These are phyloP conservation scores for Isabelozyma pseudorhagii DNA, from an alignment of 805 yeast species.

Conservation along the genomic window DNA sequence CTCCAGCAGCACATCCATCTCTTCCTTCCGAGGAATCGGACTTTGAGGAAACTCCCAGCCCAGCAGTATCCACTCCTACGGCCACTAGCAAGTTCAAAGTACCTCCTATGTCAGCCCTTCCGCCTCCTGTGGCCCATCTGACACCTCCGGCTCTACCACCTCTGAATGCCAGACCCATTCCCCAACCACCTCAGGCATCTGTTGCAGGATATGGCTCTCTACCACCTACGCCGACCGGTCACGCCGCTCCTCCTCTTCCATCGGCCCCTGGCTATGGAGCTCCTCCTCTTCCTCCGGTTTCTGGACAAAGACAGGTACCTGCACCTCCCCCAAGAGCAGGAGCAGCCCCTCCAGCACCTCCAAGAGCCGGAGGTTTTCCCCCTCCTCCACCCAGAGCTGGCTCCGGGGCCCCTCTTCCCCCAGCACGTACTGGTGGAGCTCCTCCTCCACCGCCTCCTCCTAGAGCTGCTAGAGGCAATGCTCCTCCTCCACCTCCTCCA, in stretches of 20 bases:
- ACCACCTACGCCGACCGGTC: conserved; percentile 4
- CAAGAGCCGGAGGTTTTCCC: conserved; percentile 14
- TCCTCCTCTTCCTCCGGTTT: conserved; percentile 22
- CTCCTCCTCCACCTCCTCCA: conserved; percentile 32
- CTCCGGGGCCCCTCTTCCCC: conserved; percentile 11
- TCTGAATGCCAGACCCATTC: background rate
- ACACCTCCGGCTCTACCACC: conserved; percentile 17
- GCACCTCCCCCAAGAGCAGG: conserved; percentile 18
- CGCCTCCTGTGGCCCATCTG: conserved; percentile 25
- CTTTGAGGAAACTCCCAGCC: background rate
- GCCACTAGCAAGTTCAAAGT: conserved; percentile 25
- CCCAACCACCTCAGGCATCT: background rate
- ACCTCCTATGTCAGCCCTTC: conserved; percentile 31
- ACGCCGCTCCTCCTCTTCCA: conserved; percentile 9
- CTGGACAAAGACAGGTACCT: conserved; percentile 12
- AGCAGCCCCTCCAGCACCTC: conserved; percentile 16
- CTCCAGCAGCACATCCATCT: conserved; percentile 5
- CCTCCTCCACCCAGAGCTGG: conserved; percentile 21
- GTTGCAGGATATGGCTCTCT: background rate
- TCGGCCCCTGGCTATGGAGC: conserved; percentile 4
- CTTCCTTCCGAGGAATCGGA: conserved; percentile 5
- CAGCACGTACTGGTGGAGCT: conserved; percentile 13
- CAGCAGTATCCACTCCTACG: conserved; percentile 4
- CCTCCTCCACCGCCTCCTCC: conserved; percentile 24
- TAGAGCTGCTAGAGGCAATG: conserved; percentile 11